Conservation (phyloP, 2,329 filamentous ascomycete genomes). For the Elsinoe arachidis region DNA sequence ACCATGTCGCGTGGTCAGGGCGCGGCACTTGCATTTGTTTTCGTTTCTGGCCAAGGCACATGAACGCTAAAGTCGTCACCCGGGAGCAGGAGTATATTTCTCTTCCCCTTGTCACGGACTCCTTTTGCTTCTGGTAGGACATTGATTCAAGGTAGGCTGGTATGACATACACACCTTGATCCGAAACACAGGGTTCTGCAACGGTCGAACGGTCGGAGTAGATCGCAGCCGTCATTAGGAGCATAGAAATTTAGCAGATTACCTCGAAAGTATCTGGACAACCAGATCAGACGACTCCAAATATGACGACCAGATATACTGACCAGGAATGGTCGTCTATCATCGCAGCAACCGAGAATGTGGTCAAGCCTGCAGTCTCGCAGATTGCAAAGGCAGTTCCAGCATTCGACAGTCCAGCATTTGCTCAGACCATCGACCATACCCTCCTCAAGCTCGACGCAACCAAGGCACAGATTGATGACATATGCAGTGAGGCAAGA, state of each 20-base stretch:
- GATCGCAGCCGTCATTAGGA: too few relatives aligned
- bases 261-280: too few relatives aligned
- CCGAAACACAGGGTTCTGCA: neutral
- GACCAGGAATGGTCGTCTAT: conserved; percentile 37
- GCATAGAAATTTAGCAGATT: too few relatives aligned
- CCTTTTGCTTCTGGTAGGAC: neutral
- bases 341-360: conserved; percentile 30
- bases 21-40: neutral
- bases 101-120: neutral
- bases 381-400: conserved; percentile 4
- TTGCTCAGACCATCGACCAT: conserved; percentile 37
- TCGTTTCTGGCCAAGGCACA: neutral
- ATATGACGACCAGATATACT: conserved; percentile 37
- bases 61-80: neutral
- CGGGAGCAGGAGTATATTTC: neutral
- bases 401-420: conserved; percentile 15
- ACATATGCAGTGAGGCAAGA: conserved; percentile 47
- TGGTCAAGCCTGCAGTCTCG: conserved; percentile 2
- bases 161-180: conserved; percentile 8
- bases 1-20: neutral
- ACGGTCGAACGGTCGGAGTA: conserved; percentile 3
- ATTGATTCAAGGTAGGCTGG: conserved; percentile 16
- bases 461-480: conserved; percentile 42
- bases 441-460: conserved; percentile 43
- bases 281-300: conserved; percentile 5